Percentiles rank a stretch among this genome's conserved stretches.
phyloP scores from a whole-genome alignment of 495 filamentous ascomycete species.

The Xylaria scruposa region DNA sequence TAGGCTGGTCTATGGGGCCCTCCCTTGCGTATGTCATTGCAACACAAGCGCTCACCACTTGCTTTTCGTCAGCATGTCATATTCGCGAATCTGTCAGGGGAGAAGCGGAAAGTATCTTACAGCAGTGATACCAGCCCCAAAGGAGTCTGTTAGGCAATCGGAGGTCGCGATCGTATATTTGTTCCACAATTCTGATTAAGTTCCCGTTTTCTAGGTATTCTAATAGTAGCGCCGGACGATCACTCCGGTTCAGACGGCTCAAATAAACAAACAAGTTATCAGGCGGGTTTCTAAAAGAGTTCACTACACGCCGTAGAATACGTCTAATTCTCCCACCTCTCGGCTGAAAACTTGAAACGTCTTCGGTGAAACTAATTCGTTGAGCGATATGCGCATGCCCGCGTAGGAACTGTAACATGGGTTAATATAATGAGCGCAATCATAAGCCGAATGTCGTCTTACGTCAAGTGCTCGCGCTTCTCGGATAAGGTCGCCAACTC shows the following conservation, averaged over 20 bases:
- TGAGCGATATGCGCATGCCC: conserved; percentile 13
- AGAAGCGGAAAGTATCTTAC: neutral
- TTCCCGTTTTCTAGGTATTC: conserved; percentile 13
- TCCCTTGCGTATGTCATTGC: conserved; percentile 11
- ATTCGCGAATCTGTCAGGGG: neutral
- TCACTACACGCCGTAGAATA: neutral
- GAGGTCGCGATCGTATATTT: neutral
- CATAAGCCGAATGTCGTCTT: neutral
- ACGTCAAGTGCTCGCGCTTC: conserved; percentile 9
- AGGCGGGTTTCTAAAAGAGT: conserved; percentile 3
- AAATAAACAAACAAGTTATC: conserved; percentile 4
- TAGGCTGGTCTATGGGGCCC: neutral
- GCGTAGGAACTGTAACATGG: neutral
- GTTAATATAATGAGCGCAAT: neutral
- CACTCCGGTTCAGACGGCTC: neutral
- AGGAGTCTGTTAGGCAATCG: conserved; percentile 18
- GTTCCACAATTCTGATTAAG: neutral
- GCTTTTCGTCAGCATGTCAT: conserved; percentile 13
- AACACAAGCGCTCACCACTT: conserved; percentile 22
- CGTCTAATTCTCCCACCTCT: conserved; percentile 8
- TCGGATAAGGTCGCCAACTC: neutral
- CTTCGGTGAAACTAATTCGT: neutral
- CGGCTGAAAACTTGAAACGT: conserved; percentile 8
- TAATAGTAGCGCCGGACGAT: conserved; percentile 1
- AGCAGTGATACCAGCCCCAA: conserved; percentile 20